Evolutionary conservation across 2,329 filamentous ascomycete genomes (phyloP).

Genomic region (Hymenoscyphus linearis): DNA sequence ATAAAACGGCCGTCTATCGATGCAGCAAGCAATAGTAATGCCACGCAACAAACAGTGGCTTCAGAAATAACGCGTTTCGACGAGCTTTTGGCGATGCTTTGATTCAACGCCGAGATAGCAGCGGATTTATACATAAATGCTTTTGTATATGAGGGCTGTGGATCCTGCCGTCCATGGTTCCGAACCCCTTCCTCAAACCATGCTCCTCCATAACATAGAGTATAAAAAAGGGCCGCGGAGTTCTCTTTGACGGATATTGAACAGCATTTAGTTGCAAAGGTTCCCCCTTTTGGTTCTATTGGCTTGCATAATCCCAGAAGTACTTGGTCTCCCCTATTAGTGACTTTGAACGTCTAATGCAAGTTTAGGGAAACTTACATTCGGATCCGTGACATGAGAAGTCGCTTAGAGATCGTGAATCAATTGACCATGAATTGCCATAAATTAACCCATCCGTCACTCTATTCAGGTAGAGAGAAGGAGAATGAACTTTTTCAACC

Average conservation of each 20-base stretch:
- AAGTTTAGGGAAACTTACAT: not conserved
- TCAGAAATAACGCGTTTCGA: not conserved
- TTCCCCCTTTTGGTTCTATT: not conserved
- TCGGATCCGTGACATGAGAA: not conserved
- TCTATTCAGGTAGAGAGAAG: not conserved
- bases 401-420: not conserved
- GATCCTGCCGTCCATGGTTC: not conserved
- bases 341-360: not conserved
- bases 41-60: not conserved
- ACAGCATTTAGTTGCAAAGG: not conserved
- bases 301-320: not conserved
- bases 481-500: not conserved
- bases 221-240: not conserved
- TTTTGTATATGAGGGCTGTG: not conserved
- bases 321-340: not conserved
- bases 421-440: not conserved
- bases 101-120: not conserved
- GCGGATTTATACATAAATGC: not conserved
- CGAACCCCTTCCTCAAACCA: not conserved
- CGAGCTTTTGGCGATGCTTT: not conserved
- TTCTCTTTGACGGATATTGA: not conserved
- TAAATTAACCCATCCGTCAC: not conserved
- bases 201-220: not conserved
- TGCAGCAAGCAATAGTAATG: not conserved
- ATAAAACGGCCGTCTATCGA: not conserved